Base-by-base conservation (phyloP, 495 filamentous ascomycete species). In the Penicillium odoratum region DNA sequence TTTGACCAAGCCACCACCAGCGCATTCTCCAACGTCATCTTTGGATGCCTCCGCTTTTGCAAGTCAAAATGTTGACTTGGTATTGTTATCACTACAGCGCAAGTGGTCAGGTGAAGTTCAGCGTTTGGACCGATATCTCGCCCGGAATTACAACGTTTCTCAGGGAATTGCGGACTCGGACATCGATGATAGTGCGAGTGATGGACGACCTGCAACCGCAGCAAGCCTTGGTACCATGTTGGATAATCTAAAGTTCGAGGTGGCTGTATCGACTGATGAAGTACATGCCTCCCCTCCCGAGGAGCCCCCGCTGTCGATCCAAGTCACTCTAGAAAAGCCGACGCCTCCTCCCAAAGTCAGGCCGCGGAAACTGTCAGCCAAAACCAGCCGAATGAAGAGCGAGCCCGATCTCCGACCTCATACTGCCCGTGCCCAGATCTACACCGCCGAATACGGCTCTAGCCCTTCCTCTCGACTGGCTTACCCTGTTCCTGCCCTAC, bases 31-130 rank as follows among this genome's bases (percentile, higher is more conserved):
- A 11, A 63, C 66, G 3, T 53, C 67, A 3, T 53, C 71, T 18
- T 31, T 65, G 21, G 70, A 72, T 7, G 53, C 65, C 6, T 63
- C 69, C 4, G 59, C 63, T n/a, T 69, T 74, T 21, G 72, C 75
- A 21, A 62, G 69, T 7, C 75, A 83, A 36, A 82, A 87, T 57
- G 67, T 85, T 6, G 75, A 81, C 9, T 70, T 70, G 31, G 77
- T 82, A n/a, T 67, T 89, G 36, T 68, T 74, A 21, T 74, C 85
- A 0, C 63, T 91, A 36, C 78, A 79, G 46, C 78, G 80, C 18
- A 85, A 82, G 65, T 91, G 88, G 88, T 80, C 85, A 30, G 66
- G 71, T 5, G 84, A 90, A 65, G 72, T 81, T 21, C 71, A 73
- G 34, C 79, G 85, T 28, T 65, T 89, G 33, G 72, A 78, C 16